A percentile compares a stretch with the other conserved stretches of the same genome.
Evolutionary conservation across 2,329 filamentous ascomycete species (phyloP).

Genomic region (Aureobasidium mangrovei): DNA sequence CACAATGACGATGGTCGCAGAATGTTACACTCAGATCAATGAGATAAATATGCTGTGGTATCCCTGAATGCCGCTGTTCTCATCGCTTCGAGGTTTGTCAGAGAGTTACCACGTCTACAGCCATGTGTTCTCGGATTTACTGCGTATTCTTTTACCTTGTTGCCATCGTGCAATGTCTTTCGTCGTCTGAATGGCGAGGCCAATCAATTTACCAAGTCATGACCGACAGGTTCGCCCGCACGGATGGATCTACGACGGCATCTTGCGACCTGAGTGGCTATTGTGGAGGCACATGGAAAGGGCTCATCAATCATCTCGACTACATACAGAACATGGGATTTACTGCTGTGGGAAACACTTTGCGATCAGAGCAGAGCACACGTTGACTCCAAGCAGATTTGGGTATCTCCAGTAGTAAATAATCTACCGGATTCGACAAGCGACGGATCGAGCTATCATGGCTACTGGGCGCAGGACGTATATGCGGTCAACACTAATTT

Average conservation of each 20-base stretch:
- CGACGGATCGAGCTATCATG: constrained; percentile 42
- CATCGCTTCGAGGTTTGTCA: too few relatives aligned
- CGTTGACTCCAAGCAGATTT: constrained; percentile 22
- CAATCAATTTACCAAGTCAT: constrained; percentile 36
- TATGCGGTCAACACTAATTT: constrained; percentile 33
- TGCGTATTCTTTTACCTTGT: not conserved
- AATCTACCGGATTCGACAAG: constrained; percentile 29
- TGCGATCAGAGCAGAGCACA: constrained; percentile 18
- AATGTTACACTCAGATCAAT: too few relatives aligned
- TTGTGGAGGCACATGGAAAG: constrained; percentile 55
- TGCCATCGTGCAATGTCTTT: constrained; percentile 1
- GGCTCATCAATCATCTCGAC: constrained; percentile 50
- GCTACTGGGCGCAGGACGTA: constrained; percentile 47
- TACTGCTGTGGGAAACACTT: constrained; percentile 38
- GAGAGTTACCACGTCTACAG: not conserved
- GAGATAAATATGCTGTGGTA: not conserved
- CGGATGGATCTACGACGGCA: constrained; percentile 31
- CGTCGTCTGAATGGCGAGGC: constrained; percentile 30
- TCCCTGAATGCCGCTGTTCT: too few relatives aligned
- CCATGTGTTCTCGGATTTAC: not conserved
- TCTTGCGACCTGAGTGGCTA: constrained; percentile 34
- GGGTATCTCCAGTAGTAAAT: constrained; percentile 48
- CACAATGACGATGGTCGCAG: not conserved
- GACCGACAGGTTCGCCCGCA: constrained; percentile 34
- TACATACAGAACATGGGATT: constrained; percentile 56